Evolutionary conservation across 2,329 filamentous ascomycete species (phyloP), one percentile per base, ranked within the genome.

Genomic region (Diaporthe australafricana): DNA sequence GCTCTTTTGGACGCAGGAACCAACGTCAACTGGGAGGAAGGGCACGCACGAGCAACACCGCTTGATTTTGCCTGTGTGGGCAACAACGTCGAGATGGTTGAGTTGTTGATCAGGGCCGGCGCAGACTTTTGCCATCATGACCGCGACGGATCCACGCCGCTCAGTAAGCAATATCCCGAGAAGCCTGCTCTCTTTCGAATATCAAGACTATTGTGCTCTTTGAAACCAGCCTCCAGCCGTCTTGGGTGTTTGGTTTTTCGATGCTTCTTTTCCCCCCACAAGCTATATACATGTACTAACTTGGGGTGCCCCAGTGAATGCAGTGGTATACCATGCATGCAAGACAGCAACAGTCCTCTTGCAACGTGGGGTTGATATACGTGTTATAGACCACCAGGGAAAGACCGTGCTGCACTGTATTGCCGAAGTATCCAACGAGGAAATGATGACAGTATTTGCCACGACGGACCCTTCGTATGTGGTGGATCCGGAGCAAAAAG

Each of bases 91-190:
- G 60, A 65, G n/a, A 65, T 65, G 45, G 60, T 50, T 20, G 6
- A 50, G 14, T 65, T 65, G 20, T 27, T 65, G 60, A 50, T 65
- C 30, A 6, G 2, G 3, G 42, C 60, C 3, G 60, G 60, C 9
- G 60, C 60, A 9, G 16, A 65, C 50, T 8, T 65, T 35, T 9
- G 7, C 6, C 60, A 50, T 16, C 45, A 22, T 5, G 60, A 65
- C 60, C 60, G 60, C 22, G 60, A 65, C 17, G 60, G 60, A n/a
- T 65, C 60, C 25, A 65, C 42, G n/a, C 20, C 42, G 47, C 60
- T 65, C 45, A 65, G 60, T 65, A 65, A 65, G 48, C 27, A 22
- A 27, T 8, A 50, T 8, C 20, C 48, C 48, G 4, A n/a, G n/a
- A n/a, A 11, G 38, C 6, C 14, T 40, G 38, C 14, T 40, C 38